Base-by-base conservation (phyloP, 2,329 filamentous ascomycete species). In the Fonsecaea pugnacius region DNA sequence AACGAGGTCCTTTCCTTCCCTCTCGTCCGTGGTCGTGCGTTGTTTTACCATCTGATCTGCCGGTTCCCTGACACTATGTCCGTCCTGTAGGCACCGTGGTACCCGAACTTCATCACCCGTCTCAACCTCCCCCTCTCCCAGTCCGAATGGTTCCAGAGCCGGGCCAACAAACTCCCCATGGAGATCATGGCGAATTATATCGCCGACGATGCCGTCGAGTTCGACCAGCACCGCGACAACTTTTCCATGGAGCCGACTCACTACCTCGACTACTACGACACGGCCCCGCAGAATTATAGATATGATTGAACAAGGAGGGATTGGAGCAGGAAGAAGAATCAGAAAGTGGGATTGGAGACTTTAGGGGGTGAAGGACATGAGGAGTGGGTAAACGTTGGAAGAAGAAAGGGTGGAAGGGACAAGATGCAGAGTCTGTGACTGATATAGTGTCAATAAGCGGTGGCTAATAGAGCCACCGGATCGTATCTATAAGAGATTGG, bases 161-260 rank as follows among this genome's bases (percentile, higher is more conserved):
- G 38, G 12, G 58, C 58, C 21, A 60, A 60, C 24, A 60, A 60
- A 32, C 38, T 60, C 18, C 58, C 58, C 24, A 60, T 60, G 58
- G 58, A 60, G 30, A 60, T 60, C 33, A 60, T 60, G 58, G 58
- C 58, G 6, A 32, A 60, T 48, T 60, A 60, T 35, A 60, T 60
- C 58, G 53, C 46, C 14, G 58, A 60, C 21, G 58, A 53, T 14
- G 58, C 58, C 9, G 58, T 60, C 35, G 58, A 60, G 58, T 54
- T 60, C 38, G 58, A 60, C 48, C 58, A 60, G 35, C 58, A 60
- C 53, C 58, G 58, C 46, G 58, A 60, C 58, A 53, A 60, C 58
- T 60, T 60, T 27, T 38, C 32, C 33, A 60, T 60, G 58, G 58
- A 60, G 21, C 58, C 58, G 16, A 53, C n/a, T 24, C 58, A 60